phyloP scores from a whole-genome alignment of 2,329 filamentous ascomycete genomes.

The Zelopaecilomyces penicillatus region DNA sequence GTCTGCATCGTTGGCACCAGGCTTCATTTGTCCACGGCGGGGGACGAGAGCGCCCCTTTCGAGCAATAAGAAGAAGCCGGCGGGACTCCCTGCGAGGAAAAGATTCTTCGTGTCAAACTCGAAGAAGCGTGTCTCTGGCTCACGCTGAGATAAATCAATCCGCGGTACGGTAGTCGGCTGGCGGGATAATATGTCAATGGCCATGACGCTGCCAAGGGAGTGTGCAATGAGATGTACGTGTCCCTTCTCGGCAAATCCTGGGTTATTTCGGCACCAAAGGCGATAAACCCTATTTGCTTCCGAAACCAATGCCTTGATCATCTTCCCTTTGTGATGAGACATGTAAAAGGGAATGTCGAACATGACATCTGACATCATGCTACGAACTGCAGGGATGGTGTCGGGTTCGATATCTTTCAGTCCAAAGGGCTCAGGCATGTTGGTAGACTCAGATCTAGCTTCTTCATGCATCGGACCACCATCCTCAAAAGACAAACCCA shows the following conservation, averaged over 20 bases:
- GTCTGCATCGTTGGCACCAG: constrained; percentile 60
- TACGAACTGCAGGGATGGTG: constrained; percentile 84
- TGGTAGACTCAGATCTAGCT: constrained; percentile 42
- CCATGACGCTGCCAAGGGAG: constrained; percentile 90
- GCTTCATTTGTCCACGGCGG: constrained; percentile 66
- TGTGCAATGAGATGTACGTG: constrained; percentile 90
- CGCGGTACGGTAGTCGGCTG: constrained; percentile 67
- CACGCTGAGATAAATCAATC: constrained; percentile 32
- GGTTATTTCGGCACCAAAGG: constrained; percentile 90
- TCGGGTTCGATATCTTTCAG: constrained; percentile 88
- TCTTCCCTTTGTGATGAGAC: constrained; percentile 89
- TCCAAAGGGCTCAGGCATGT: constrained; percentile 46
- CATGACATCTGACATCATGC: constrained; percentile 95
- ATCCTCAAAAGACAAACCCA: constrained; percentile 80
- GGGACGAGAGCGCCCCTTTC: constrained; percentile 67
- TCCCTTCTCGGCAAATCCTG: constrained; percentile 70
- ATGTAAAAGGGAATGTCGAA: constrained; percentile 97
- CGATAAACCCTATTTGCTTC: constrained; percentile 96
- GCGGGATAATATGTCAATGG: constrained; percentile 78
- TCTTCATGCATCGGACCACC: constrained; percentile 53
- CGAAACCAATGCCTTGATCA: constrained; percentile 79
- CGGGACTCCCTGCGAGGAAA: constrained; percentile 84
- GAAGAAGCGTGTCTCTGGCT: constrained; percentile 53
- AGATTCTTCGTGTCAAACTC: constrained; percentile 88
- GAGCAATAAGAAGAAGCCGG: constrained; percentile 84